phyloP scores from a whole-genome alignment of 768 basidiomycete genomes.

The Phanerochaete sordida region DNA sequence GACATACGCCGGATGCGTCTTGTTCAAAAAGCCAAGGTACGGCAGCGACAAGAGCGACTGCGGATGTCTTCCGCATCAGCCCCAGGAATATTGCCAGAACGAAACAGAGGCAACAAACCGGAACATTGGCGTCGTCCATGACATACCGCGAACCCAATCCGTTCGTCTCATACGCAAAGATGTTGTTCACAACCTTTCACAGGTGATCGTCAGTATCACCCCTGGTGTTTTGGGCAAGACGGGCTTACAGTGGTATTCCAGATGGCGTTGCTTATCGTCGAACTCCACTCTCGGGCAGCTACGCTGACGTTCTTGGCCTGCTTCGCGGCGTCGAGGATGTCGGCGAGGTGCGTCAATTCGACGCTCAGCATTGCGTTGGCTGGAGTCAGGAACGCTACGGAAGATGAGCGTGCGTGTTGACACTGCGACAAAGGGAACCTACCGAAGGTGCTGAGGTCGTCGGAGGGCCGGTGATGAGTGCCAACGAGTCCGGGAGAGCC shows the following conservation, averaged over 20 bases:
- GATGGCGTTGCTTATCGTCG: constrained; percentile 54
- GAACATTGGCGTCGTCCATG: constrained; percentile 87
- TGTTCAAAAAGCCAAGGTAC: constrained; percentile 74
- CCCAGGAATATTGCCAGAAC: background rate
- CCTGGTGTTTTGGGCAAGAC: background rate
- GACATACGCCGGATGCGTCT: constrained; percentile 51
- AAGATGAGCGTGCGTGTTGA: background rate
- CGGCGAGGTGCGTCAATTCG: constrained; percentile 58
- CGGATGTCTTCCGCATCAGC: background rate
- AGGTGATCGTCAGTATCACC: background rate
- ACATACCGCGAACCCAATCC: constrained; percentile 70
- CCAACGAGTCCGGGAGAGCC: constrained; percentile 72
- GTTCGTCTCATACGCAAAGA: constrained; percentile 78
- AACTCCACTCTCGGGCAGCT: constrained; percentile 55
- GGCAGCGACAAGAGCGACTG: constrained; percentile 77
- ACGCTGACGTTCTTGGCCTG: constrained; percentile 48
- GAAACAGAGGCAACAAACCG: constrained; percentile 39
- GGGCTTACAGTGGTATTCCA: constrained; percentile 54
- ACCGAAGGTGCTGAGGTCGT: constrained; percentile 71
- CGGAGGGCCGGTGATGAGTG: constrained; percentile 74
- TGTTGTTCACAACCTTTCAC: constrained; percentile 51
- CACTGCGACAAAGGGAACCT: constrained; percentile 10
- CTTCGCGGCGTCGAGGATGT: constrained; percentile 49
- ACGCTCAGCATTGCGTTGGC: constrained; percentile 84
- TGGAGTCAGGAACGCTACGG: constrained; percentile 66